Conservation (phyloP, 129 eudicot genomes). For the Centella asiatica region DNA sequence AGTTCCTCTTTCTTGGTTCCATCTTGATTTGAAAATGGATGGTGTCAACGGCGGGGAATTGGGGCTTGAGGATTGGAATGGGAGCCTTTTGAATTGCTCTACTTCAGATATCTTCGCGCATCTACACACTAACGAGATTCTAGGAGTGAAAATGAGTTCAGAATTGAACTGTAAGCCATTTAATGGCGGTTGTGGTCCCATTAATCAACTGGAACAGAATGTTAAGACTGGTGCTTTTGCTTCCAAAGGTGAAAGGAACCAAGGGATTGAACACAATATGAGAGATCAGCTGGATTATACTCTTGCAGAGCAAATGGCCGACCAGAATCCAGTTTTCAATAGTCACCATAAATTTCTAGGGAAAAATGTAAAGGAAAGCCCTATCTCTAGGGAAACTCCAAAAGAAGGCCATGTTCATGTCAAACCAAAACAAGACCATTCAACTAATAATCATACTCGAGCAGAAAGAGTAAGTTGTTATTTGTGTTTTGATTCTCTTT, state of each 20-base stretch:
- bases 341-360: not conserved
- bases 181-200: not conserved
- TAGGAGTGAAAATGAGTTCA: not conserved
- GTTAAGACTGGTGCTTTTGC: not conserved
- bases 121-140: not conserved
- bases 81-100: not conserved
- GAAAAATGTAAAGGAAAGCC: not conserved
- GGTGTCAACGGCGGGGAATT: not conserved
- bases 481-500: not conserved
- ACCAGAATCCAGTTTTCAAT: not conserved
- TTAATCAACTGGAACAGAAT: not conserved
- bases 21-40: not conserved
- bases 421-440: not conserved
- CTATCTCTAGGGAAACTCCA: not conserved
- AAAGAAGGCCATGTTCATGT: constrained; percentile 6
- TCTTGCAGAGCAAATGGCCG: not conserved
- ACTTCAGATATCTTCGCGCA: not conserved
- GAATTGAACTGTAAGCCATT: not conserved
- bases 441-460: constrained; percentile 7
- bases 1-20: too few species aligned
- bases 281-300: not conserved
- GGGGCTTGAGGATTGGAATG: constrained; percentile 4
- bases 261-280: not conserved
- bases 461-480: constrained; percentile 13
- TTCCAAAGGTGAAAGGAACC: not conserved